Base-by-base conservation (phyloP, 2,329 filamentous ascomycete species). In the Penicillium digitatum region DNA sequence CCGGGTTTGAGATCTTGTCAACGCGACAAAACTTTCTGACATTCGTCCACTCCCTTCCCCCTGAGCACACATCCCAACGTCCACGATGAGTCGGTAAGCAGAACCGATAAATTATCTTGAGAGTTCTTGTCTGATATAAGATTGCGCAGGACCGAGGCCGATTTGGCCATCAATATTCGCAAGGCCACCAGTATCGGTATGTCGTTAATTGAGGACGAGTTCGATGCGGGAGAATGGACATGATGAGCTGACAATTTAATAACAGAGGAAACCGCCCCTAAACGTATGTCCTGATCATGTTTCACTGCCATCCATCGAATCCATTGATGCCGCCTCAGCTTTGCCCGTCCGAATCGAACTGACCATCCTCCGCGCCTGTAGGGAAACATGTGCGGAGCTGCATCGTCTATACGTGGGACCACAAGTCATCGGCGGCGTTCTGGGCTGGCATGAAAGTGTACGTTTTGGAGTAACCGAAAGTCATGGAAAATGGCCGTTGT, bases 381-480 rank as follows among this genome's bases (percentile, higher is more conserved):
- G 83, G 83, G 58, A 99, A 99, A 78, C 94, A 99, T 88, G 94
- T 99, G 55, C 89, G 94, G 70, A 91, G 89, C 74, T 95, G 90
- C 72, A 99, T 99, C 68, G 93, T 99, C 43, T 97, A 97, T 75
- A 97, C 93, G 56, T 99, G 94, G 94, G 94, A 99, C 76, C 91
- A 99, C 79, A 95, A 95, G 78, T 95, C 88, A 62, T 95, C 92
- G 39, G 82, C 86, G 71, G 90, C 92, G 70, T 99, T 99, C 75
- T 99, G 94, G 94, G 86, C 90, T 54, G 93, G 92, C 72, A 95
- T 99, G 83, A 99, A 99, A 85, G 92, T 97, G 88, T 95, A 82
- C 65, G 87, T 82, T 53, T n/a, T 24, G n/a, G 5, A 16, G 39
- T 7, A 40, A 5, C 12, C 6, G 16, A 37, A 7, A 24, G 14